Evolutionary conservation across 805 yeast genomes (phyloP).

Genomic region (Blastobotrys chiropterorum): DNA sequence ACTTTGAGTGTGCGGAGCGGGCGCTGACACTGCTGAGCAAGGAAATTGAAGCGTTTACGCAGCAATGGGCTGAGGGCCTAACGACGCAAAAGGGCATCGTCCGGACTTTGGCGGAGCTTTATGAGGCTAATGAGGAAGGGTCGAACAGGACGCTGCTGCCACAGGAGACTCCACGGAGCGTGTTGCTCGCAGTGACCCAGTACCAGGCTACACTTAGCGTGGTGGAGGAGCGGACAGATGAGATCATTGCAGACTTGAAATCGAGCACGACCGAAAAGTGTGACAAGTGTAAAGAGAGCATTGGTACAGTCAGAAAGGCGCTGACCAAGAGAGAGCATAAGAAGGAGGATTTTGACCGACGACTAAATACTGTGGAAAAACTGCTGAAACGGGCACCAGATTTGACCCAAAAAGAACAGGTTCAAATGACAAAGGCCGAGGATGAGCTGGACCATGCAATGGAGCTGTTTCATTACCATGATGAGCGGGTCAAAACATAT

Average conservation of each 20-base stretch:
- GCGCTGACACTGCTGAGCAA: slow-evolving; percentile 24
- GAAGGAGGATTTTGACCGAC: slow-evolving; percentile 34
- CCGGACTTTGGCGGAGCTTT: slow-evolving; percentile 17
- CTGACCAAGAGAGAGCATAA: slow-evolving; percentile 33
- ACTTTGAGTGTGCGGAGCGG: slow-evolving; percentile 28
- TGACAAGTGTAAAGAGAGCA: slow-evolving; percentile 21
- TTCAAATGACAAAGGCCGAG: slow-evolving; percentile 22
- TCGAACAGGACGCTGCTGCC: slow-evolving; percentile 20
- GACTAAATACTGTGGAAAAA: slow-evolving; percentile 28
- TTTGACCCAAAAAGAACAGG: slow-evolving; percentile 27
- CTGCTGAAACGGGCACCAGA: slow-evolving; percentile 19
- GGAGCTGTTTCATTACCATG: slow-evolving; percentile 27
- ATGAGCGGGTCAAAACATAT: slow-evolving; percentile 23
- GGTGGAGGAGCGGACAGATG: slow-evolving; percentile 20
- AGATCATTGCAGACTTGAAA: slow-evolving; percentile 23
- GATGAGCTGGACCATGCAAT: slow-evolving; percentile 27
- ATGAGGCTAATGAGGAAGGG: slow-evolving; percentile 26
- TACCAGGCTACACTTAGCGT: slow-evolving; percentile 22
- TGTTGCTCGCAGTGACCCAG: slow-evolving; percentile 23
- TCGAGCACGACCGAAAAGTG: slow-evolving; percentile 18
- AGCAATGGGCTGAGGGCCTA: slow-evolving; percentile 22
- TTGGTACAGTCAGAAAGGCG: slow-evolving; percentile 28
- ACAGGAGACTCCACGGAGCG: slow-evolving; percentile 28
- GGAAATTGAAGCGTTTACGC: slow-evolving; percentile 21
- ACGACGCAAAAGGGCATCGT: slow-evolving; percentile 19